phyloP scores from a whole-genome alignment of 352 stramenopile genomes.

The Pythium guiyangense region DNA sequence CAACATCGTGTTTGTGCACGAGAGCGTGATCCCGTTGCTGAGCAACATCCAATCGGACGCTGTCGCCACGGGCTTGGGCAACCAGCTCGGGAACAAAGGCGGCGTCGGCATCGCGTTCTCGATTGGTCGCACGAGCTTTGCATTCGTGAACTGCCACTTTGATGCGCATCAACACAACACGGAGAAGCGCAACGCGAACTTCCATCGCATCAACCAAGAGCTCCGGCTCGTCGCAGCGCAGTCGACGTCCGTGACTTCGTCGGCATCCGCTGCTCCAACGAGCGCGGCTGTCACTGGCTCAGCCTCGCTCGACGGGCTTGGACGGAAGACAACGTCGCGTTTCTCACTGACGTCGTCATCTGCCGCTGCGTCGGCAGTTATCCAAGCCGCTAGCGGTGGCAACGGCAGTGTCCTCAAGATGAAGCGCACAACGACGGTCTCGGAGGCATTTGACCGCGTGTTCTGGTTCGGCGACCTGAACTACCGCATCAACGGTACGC shows the following conservation, averaged over 20 bases:
- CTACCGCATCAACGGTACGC: conserved; percentile 91
- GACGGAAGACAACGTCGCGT: conserved; percentile 20
- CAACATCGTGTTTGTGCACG: conserved; percentile 92
- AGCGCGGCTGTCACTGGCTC: conserved; percentile 2
- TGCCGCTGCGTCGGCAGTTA: too few species aligned
- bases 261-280: neutral
- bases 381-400: too few species aligned
- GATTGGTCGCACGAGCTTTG: conserved; percentile 75
- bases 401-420: neutral
- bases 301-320: conserved; percentile 21
- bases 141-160: conserved; percentile 93
- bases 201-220: conserved; percentile 81
- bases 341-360: conserved; percentile 22
- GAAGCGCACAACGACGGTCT: conserved; percentile 30
- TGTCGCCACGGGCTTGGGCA: conserved; percentile 92
- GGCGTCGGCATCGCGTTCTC: conserved; percentile 89
- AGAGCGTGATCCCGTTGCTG: conserved; percentile 75
- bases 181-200: conserved; percentile 89
- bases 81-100: conserved; percentile 95
- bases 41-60: conserved; percentile 86
- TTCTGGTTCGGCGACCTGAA: conserved; percentile 95
- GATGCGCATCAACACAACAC: conserved; percentile 90
- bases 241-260: neutral
- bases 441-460: conserved; percentile 81
- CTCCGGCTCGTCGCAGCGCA: conserved; percentile 32